Conservation (phyloP, 208 protist species). For the Wallacemonas sp. region DNA sequence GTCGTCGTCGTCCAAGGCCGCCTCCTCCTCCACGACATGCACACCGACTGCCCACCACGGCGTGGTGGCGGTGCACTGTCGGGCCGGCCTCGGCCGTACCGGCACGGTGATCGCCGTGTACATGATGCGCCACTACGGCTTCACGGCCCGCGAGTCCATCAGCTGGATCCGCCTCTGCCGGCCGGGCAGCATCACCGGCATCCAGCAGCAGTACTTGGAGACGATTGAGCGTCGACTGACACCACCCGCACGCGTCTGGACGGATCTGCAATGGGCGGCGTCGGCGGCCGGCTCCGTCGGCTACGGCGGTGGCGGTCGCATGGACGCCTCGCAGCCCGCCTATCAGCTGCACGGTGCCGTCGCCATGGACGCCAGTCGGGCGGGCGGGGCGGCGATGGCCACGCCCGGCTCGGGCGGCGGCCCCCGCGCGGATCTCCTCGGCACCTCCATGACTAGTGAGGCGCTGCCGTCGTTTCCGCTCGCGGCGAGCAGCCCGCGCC, state of each 20-base stretch:
- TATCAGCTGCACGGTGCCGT: conserved; percentile 32
- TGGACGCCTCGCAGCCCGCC: conserved; percentile 1
- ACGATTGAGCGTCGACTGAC: conserved; percentile 70
- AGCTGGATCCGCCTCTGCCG: conserved; percentile 94
- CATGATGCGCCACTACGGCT: conserved; percentile 93
- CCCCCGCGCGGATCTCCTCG: neutral
- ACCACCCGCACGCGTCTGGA: conserved; percentile 28
- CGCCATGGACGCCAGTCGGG: conserved; percentile 12
- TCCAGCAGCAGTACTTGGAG: conserved; percentile 95
- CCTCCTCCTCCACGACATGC: neutral
- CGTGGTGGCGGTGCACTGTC: conserved; percentile 95
- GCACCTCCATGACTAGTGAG: neutral
- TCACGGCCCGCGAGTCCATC: conserved; percentile 93
- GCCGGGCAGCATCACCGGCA: conserved; percentile 96
- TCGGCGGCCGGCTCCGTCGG: conserved; percentile 1
- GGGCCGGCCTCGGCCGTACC: conserved; percentile 96
- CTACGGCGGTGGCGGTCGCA: neutral
- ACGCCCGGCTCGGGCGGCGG: too few relatives aligned
- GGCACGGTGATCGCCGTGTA: conserved; percentile 93
- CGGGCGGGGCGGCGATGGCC: neutral
- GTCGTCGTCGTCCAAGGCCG: neutral
- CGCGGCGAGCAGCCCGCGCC: neutral
- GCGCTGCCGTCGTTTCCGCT: neutral
- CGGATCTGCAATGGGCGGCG: conserved; percentile 16
- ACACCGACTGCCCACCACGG: conserved; percentile 18